A percentile compares a stretch with the other conserved stretches of the same genome.
Evolutionary conservation across 371 early-diverging fungal species (phyloP).

Genomic region (Smittium mucronatum): DNA sequence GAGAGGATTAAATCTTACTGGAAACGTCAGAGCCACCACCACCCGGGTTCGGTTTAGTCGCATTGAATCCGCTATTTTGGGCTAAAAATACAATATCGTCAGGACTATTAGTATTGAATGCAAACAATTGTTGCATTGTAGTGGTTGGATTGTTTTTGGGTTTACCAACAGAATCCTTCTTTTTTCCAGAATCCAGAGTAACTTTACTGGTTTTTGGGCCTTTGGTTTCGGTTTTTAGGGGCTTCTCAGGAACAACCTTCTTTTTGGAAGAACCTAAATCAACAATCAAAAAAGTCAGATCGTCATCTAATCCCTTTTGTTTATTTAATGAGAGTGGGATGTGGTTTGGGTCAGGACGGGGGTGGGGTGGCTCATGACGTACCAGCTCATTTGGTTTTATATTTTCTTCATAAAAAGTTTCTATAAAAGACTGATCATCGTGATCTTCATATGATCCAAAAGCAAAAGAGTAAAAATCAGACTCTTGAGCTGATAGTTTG

Average conservation of each 20-base stretch:
- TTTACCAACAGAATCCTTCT: neutral
- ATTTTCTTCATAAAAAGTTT: neutral
- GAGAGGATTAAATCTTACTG: too few relatives aligned
- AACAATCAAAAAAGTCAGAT: slow-evolving; percentile 24
- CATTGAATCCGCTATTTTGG: slow-evolving; percentile 36
- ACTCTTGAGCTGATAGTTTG: neutral
- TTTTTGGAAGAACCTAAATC: slow-evolving; percentile 15
- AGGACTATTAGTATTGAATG: slow-evolving; percentile 66
- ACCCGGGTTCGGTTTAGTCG: slow-evolving; percentile 3
- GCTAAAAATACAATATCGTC: slow-evolving; percentile 62
- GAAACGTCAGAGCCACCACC: slow-evolving; percentile 8
- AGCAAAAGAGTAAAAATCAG: neutral
- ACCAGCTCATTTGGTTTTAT: neutral
- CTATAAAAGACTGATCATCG: neutral
- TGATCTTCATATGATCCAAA: neutral
- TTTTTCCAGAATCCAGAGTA: neutral
- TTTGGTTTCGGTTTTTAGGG: neutral
- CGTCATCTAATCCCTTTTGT: neutral
- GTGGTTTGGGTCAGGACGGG: neutral
- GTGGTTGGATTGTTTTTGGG: neutral
- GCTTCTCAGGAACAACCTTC: neutral
- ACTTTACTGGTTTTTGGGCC: neutral
- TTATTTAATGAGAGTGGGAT: neutral
- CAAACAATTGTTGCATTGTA: slow-evolving; percentile 35
- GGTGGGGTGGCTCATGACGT: neutral